Evolutionary conservation across 306 rosid species (phyloP), one percentile per base, ranked within the genome.

Genomic region (Inga laurina): DNA sequence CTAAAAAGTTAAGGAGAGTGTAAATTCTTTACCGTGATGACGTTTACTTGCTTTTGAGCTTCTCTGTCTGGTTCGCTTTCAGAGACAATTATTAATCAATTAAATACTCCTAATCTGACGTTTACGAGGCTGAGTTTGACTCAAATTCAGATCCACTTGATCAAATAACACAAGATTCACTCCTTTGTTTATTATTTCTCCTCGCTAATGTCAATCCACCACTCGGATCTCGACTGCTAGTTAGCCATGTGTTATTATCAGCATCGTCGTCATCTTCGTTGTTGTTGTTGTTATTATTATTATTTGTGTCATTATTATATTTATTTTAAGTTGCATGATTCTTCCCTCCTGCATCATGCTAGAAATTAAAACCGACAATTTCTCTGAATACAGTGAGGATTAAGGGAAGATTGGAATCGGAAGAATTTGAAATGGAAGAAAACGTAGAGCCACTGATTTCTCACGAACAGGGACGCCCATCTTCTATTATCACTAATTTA

Each of bases 401-500:
- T 9, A 34, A 67, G 27, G 13, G 1, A 8, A 19, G 46, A 18
- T 18, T 69, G 74, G 48, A 3, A 21, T 43, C 12, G n/a, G 21
- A 54, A 72, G 80, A 79, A 65, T 34, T 54, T 69, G 73, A 66
- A 66, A 83, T 85, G 88, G 89, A 90, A 77, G 85, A 79, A 74
- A 52, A 7, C 64, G 11, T 32, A 32, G 90, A 92, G 46, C 82
- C 90, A 30, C 67, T 66, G 37, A 61, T 83, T 5, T 56, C 74
- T 9, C 84, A 66, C 81, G 68, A 83, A 79, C 84, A 84, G 43
- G 59, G 85, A 43, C 27, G 72, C 74, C 85, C 91, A 21, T 76
- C 90, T 64, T 74, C 82, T 83, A 82, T 92, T 3, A 82, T 91
- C 88, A 88, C 81, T 56, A 46, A 82, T 72, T 81, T 92, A 19